Percentiles rank a stretch among this genome's conserved stretches.
Conservation (phyloP, 495 filamentous ascomycete genomes). For the Tetracladium setigerum region DNA sequence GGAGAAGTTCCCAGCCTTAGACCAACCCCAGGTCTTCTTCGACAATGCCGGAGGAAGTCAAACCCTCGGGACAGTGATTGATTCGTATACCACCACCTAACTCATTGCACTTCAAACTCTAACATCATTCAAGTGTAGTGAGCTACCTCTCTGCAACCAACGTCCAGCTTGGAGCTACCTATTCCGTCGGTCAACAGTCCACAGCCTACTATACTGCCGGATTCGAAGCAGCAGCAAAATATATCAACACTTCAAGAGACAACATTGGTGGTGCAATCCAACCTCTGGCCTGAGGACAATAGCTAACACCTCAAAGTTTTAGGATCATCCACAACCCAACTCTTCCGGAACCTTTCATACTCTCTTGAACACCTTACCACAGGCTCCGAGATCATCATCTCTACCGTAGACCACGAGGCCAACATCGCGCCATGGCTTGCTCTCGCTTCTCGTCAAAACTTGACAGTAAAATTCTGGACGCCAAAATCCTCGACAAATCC, state of each 20-base stretch:
- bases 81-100: slow-evolving; percentile 42
- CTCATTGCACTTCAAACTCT: neutral
- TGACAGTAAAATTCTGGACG: slow-evolving; percentile 61
- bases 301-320: slow-evolving; percentile 36
- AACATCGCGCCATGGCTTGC: slow-evolving; percentile 62
- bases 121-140: slow-evolving; percentile 38
- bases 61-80: slow-evolving; percentile 52
- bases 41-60: slow-evolving; percentile 75
- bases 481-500: slow-evolving; percentile 41
- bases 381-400: slow-evolving; percentile 58
- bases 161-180: slow-evolving; percentile 65
- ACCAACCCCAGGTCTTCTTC: slow-evolving; percentile 58
- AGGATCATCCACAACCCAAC: slow-evolving; percentile 63
- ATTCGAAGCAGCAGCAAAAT: slow-evolving; percentile 53
- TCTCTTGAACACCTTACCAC: slow-evolving; percentile 45
- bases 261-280: slow-evolving; percentile 44
- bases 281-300: neutral
- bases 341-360: slow-evolving; percentile 61
- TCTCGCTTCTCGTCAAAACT: slow-evolving; percentile 47
- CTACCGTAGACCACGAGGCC: slow-evolving; percentile 63
- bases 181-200: slow-evolving; percentile 44
- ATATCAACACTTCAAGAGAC: slow-evolving; percentile 55
- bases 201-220: slow-evolving; percentile 47
- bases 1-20: slow-evolving; percentile 56
- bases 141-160: slow-evolving; percentile 61